A percentile compares a stretch with the other conserved stretches of the same genome.
Evolutionary conservation across 352 stramenopile species (phyloP).

Genomic region (Discostella stelligera): DNA sequence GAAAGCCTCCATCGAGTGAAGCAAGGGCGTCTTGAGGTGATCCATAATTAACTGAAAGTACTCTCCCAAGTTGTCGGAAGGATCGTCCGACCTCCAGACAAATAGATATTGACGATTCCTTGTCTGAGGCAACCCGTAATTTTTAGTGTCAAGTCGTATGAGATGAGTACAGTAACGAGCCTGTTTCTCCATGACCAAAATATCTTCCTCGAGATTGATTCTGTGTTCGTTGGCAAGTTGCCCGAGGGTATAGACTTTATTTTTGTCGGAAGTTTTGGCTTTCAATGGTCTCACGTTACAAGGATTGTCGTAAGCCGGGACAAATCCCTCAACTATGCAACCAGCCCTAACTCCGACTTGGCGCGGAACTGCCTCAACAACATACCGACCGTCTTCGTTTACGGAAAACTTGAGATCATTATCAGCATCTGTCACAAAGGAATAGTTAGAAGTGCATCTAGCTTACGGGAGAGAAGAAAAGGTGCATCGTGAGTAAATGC

Average conservation of each 20-base stretch:
- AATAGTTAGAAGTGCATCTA: not conserved
- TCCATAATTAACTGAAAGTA: constrained; percentile 59
- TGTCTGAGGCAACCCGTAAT: constrained; percentile 78
- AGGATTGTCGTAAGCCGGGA: constrained; percentile 30
- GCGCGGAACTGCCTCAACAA: constrained; percentile 37
- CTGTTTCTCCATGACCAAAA: constrained; percentile 57
- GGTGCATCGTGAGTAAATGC: not conserved
- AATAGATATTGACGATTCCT: constrained; percentile 66
- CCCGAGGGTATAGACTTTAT: constrained; percentile 32
- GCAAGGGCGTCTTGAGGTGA: constrained; percentile 54
- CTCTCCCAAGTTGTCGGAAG: constrained; percentile 47
- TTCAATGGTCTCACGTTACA: constrained; percentile 34
- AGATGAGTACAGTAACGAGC: constrained; percentile 63
- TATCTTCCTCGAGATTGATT: constrained; percentile 49
- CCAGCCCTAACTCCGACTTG: constrained; percentile 53
- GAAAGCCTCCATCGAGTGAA: constrained; percentile 68
- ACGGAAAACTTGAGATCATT: constrained; percentile 54
- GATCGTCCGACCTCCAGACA: constrained; percentile 59
- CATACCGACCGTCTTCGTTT: constrained; percentile 46
- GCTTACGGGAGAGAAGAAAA: not conserved
- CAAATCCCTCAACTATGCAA: constrained; percentile 46
- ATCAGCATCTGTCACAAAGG: constrained; percentile 34
- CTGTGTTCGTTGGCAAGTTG: constrained; percentile 46
- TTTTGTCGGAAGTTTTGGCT: constrained; percentile 15
- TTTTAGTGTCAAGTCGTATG: constrained; percentile 70